phyloP scores from a whole-genome alignment of 345 rosid genomes.

The Citrus trifoliata region DNA sequence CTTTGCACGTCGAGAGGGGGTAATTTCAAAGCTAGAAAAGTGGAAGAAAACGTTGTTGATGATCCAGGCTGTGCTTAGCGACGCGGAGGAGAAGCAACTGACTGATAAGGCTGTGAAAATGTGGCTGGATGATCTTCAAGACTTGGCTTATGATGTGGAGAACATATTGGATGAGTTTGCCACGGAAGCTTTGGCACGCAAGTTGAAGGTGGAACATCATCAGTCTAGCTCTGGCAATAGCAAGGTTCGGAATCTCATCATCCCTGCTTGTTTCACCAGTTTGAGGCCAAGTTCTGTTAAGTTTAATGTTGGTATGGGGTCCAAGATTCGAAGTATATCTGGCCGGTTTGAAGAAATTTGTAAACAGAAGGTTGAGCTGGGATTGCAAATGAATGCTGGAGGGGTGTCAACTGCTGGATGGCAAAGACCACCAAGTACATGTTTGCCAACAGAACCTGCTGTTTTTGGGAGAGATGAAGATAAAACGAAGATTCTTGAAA shows the following conservation, averaged over 20 bases:
- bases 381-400: background rate
- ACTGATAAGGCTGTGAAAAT: too few relatives aligned
- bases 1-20: background rate
- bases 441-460: background rate
- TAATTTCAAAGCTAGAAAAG: background rate
- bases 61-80: background rate
- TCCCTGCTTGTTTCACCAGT: background rate
- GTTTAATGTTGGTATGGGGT: background rate
- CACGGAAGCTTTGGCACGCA: background rate
- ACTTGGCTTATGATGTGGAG: too few relatives aligned
- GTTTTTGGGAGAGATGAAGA: background rate
- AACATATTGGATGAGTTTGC: background rate
- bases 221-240: too few relatives aligned
- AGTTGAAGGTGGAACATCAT: background rate
- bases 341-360: background rate
- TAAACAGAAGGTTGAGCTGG: background rate
- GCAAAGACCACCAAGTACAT: background rate
- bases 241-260: background rate
- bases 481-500: background rate
- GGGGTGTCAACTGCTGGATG: background rate
- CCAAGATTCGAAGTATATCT: too few relatives aligned
- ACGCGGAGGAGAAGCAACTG: too few relatives aligned
- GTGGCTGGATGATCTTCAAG: too few relatives aligned
- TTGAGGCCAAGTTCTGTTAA: background rate
- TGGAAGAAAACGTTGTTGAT: background rate